Conservation (phyloP, 2,329 filamentous ascomycete species). For the Colletotrichum sp. region DNA sequence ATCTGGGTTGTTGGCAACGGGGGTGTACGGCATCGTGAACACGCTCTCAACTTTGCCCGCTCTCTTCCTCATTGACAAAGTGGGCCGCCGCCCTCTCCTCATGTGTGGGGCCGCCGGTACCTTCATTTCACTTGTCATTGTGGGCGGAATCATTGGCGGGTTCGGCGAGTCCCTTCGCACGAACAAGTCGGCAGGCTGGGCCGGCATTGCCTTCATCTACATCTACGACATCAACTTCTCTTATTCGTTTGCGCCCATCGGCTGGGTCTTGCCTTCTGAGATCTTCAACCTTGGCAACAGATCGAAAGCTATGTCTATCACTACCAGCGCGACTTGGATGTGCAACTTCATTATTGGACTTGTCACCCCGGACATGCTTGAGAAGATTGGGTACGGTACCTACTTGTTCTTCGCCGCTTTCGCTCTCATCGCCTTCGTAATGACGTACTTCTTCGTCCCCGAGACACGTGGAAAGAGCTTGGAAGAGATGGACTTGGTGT, state of each 20-base stretch:
- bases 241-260: slow-evolving; percentile 45
- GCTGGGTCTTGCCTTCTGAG: slow-evolving; percentile 62
- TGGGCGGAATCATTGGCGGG: slow-evolving; percentile 56
- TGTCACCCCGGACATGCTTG: slow-evolving; percentile 61
- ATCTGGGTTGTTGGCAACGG: slow-evolving; percentile 56
- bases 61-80: slow-evolving; percentile 43
- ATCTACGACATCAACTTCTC: slow-evolving; percentile 53
- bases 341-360: slow-evolving; percentile 44
- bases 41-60: slow-evolving; percentile 47
- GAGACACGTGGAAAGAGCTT: slow-evolving; percentile 61
- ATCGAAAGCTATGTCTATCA: slow-evolving; percentile 65
- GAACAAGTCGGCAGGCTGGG: slow-evolving; percentile 60
- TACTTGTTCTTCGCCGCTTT: slow-evolving; percentile 67
- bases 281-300: slow-evolving; percentile 63
- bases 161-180: slow-evolving; percentile 49
- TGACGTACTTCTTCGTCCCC: slow-evolving; percentile 60
- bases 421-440: slow-evolving; percentile 50
- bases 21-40: slow-evolving; percentile 62
- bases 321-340: slow-evolving; percentile 62
- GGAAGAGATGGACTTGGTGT: slow-evolving; percentile 59
- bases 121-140: slow-evolving; percentile 56
- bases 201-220: slow-evolving; percentile 61
- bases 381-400: slow-evolving; percentile 54
- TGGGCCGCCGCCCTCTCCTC: slow-evolving; percentile 50
- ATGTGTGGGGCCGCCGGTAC: background rate